A percentile compares a stretch with the other conserved stretches of the same genome.
These are phyloP conservation scores for Canavalia ensiformis DNA, from an alignment of 306 rosid species.

Conservation along the genomic window DNA sequence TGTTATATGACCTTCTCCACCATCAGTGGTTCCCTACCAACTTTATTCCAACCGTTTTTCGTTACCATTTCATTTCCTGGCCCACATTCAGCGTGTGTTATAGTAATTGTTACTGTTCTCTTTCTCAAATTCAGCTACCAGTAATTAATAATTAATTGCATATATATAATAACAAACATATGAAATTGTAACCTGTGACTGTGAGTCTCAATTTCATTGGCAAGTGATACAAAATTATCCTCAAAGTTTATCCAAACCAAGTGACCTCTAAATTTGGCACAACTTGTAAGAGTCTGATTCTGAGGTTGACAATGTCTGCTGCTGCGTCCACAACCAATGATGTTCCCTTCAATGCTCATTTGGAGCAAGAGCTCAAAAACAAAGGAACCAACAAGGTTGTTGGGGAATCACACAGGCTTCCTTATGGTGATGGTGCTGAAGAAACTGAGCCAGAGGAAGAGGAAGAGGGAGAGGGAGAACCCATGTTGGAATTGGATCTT, in stretches of 20 bases:
- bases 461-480: slow-evolving; percentile 64
- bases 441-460: slow-evolving; percentile 60
- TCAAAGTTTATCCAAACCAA: slow-evolving; percentile 10
- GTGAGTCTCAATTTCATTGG: background rate
- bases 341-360: slow-evolving; percentile 56
- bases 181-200: slow-evolving; percentile 18
- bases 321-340: slow-evolving; percentile 67
- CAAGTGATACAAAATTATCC: background rate
- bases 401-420: slow-evolving; percentile 47
- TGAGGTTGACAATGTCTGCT: slow-evolving; percentile 65
- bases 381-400: slow-evolving; percentile 53
- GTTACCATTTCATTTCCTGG: slow-evolving; percentile 47
- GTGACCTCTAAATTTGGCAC: slow-evolving; percentile 26
- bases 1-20: slow-evolving; percentile 57
- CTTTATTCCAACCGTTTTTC: slow-evolving; percentile 53
- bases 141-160: background rate
- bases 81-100: slow-evolving; percentile 39
- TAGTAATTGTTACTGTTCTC: background rate
- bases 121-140: slow-evolving; percentile 37
- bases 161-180: slow-evolving; percentile 21
- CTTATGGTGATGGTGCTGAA: slow-evolving; percentile 38
- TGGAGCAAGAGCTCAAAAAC: slow-evolving; percentile 58
- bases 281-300: slow-evolving; percentile 17
- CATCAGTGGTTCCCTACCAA: slow-evolving; percentile 54
- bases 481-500: slow-evolving; percentile 65